Evolutionary conservation across 371 early-diverging fungal species (phyloP).

Genomic region (Actinomortierella ambigua): DNA sequence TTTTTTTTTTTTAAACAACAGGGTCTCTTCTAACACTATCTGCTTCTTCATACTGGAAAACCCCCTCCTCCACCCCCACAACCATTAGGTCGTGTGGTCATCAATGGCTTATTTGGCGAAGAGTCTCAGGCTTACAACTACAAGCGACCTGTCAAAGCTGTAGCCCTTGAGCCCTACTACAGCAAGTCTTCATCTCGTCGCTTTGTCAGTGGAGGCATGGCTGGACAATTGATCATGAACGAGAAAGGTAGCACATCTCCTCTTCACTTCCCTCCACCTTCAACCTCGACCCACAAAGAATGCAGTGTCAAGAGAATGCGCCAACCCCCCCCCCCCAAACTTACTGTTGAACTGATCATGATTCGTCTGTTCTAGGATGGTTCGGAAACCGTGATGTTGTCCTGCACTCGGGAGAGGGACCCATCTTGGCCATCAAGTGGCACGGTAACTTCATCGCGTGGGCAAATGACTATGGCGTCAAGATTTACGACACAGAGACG

Average conservation of each 20-base stretch:
- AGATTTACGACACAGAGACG: conserved; percentile 77
- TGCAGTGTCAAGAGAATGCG: too few species aligned
- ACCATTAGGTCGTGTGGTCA: conserved; percentile 70
- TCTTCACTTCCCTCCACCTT: not conserved
- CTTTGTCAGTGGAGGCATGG: conserved; percentile 90
- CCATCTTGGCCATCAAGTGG: conserved; percentile 89
- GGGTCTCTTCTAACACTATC: too few species aligned
- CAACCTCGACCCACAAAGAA: not conserved
- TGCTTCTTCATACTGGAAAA: too few species aligned
- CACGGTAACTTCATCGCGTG: conserved; percentile 84
- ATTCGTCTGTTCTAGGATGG: conserved; percentile 49
- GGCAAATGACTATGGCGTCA: conserved; percentile 92
- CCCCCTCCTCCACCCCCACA: not conserved
- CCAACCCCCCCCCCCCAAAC: too few species aligned
- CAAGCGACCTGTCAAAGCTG: conserved; percentile 86
- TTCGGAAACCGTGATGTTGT: conserved; percentile 72
- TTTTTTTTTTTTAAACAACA: too few species aligned
- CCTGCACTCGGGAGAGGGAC: conserved; percentile 86
- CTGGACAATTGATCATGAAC: conserved; percentile 82
- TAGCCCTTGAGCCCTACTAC: conserved; percentile 90
- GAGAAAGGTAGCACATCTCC: conserved; percentile 61
- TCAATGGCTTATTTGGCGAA: conserved; percentile 71
- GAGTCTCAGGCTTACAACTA: conserved; percentile 73
- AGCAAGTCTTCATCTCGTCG: conserved; percentile 70
- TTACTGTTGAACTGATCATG: too few species aligned